These are phyloP conservation scores for Aspergillus conjunctus DNA, from an alignment of 495 filamentous ascomycete genomes.

Conservation along the genomic window DNA sequence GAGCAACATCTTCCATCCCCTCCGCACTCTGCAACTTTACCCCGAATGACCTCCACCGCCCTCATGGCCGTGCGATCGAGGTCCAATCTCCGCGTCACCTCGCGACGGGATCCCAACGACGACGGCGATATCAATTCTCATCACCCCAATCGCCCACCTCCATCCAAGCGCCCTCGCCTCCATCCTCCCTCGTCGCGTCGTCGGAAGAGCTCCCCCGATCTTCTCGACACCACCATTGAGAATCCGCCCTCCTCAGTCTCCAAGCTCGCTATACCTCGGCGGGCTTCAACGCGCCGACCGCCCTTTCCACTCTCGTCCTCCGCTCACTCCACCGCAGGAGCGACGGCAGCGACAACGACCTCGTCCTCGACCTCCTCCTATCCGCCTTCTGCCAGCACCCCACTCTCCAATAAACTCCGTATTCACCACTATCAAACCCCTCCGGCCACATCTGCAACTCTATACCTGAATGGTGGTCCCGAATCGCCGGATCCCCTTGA, in stretches of 20 bases:
- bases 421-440: conserved; percentile 9
- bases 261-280: conserved; percentile 20
- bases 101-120: conserved; percentile 36
- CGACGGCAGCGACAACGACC: conserved; percentile 18
- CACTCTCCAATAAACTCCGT: conserved; percentile 17
- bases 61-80: conserved; percentile 45
- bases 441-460: conserved; percentile 4
- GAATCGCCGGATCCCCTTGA: conserved; percentile 43
- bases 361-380: conserved; percentile 13
- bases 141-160: conserved; percentile 29
- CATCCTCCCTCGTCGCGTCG: conserved; percentile 28
- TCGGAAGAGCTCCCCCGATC: conserved; percentile 45
- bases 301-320: conserved; percentile 21
- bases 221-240: conserved; percentile 39
- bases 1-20: conserved; percentile 4
- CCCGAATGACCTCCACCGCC: conserved; percentile 21
- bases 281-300: conserved; percentile 30
- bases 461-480: conserved; percentile 18
- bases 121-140: conserved; percentile 24
- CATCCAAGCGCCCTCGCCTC: conserved; percentile 36
- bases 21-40: background rate
- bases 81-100: conserved; percentile 40
- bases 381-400: conserved; percentile 9
- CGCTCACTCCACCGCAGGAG: conserved; percentile 18
- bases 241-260: conserved; percentile 16